Percentiles rank a stretch among this genome's conserved stretches.
These are phyloP conservation scores for Pseudogymnoascus verrucosus DNA, from an alignment of 2,329 filamentous ascomycete species.

Conservation along the genomic window DNA sequence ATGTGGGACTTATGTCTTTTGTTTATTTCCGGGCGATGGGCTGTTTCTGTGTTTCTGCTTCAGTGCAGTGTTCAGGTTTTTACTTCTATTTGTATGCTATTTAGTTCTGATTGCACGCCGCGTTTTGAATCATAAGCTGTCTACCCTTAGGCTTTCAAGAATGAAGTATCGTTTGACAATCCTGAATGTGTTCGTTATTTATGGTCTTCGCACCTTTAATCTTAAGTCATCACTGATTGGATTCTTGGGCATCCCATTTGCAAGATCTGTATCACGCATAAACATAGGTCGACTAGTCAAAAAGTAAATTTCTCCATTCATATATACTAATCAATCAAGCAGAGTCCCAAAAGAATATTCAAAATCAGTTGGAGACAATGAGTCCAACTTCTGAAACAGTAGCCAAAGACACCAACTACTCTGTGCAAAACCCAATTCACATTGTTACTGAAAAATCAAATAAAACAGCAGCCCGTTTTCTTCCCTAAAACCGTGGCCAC, in stretches of 20 bases:
- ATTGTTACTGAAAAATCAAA: not conserved
- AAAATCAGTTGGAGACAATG: not conserved
- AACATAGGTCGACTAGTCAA: not conserved
- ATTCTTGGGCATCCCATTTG: not conserved
- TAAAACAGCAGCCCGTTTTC: not conserved
- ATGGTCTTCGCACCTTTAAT: not conserved
- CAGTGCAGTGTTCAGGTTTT: not conserved
- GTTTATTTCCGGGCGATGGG: not conserved
- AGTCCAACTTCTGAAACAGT: not conserved
- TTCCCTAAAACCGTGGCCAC: not conserved
- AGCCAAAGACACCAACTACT: not conserved
- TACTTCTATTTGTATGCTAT: not conserved
- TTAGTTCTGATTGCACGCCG: not conserved
- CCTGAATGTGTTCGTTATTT: not conserved
- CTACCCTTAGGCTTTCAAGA: not conserved
- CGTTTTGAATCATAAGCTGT: not conserved
- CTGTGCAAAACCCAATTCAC: not conserved
- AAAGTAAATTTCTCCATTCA: not conserved
- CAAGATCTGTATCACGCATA: not conserved
- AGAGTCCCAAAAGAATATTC: not conserved
- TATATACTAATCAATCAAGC: not conserved
- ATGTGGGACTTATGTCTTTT: not conserved
- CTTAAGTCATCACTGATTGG: not conserved
- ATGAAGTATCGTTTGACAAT: not conserved
- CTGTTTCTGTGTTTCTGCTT: not conserved